Conservation (phyloP, 2,329 filamentous ascomycete species). For the Pseudogymnoascus sp. region DNA sequence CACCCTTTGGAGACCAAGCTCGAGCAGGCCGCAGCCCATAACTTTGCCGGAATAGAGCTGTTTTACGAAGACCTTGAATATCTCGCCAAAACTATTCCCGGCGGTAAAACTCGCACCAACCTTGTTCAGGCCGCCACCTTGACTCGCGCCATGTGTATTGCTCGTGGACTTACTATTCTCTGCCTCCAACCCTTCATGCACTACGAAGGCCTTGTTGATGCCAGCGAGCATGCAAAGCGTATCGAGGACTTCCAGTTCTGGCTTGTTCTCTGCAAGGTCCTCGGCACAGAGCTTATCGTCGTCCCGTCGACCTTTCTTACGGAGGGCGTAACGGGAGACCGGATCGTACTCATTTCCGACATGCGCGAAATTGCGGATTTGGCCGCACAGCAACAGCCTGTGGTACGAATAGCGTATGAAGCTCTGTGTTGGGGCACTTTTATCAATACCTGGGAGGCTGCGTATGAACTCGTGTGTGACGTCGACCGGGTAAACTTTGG, state of each 20-base stretch:
- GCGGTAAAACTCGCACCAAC: conserved; percentile 32
- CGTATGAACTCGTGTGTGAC: conserved; percentile 58
- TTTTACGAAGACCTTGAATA: conserved; percentile 70
- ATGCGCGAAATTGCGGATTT: conserved; percentile 59
- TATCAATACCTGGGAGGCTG: conserved; percentile 62
- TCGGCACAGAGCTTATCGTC: conserved; percentile 62
- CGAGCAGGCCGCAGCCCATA: conserved; percentile 55
- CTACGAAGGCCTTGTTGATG: conserved; percentile 59
- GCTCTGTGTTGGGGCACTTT: conserved; percentile 65
- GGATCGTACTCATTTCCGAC: conserved; percentile 52
- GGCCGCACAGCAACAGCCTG: conserved; percentile 42
- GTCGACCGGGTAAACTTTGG: conserved; percentile 67
- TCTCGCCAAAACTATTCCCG: conserved; percentile 36
- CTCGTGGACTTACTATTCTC: conserved; percentile 47
- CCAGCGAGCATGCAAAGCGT: conserved; percentile 19
- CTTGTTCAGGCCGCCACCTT: conserved; percentile 48
- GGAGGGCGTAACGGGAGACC: conserved; percentile 38
- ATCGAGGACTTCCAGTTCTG: conserved; percentile 7
- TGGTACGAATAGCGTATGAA: conserved; percentile 65
- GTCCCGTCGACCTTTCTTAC: conserved; percentile 64
- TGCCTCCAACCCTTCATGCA: conserved; percentile 70
- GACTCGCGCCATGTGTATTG: conserved; percentile 49
- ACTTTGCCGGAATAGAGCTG: conserved; percentile 64
- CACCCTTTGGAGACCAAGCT: conserved; percentile 63
- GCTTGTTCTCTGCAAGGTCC: conserved; percentile 38